Evolutionary conservation across 306 rosid species (phyloP).

Genomic region (Boehmeria nivea): DNA sequence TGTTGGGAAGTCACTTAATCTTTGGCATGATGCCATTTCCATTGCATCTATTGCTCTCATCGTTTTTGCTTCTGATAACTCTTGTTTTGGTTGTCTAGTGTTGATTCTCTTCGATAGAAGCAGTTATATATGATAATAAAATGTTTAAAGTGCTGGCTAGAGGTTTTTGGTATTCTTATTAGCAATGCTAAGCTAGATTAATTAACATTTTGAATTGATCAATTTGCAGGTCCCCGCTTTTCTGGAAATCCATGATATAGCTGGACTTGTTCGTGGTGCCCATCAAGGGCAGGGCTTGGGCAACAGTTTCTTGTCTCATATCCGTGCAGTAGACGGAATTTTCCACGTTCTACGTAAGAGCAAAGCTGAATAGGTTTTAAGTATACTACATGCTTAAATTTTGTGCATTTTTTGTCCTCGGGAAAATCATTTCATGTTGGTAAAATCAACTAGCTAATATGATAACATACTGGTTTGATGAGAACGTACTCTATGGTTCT

Average conservation of each 20-base stretch:
- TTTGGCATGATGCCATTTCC: not conserved
- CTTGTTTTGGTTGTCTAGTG: not conserved
- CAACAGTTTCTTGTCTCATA: slow-evolving; percentile 93
- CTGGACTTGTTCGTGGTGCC: slow-evolving; percentile 96
- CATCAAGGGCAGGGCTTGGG: slow-evolving; percentile 98
- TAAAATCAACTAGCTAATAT: not conserved
- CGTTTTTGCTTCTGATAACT: too few species aligned
- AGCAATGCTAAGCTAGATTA: not conserved
- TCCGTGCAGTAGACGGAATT: slow-evolving; percentile 98
- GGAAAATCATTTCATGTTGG: not conserved
- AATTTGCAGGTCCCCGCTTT: slow-evolving; percentile 73
- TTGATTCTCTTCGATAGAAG: not conserved
- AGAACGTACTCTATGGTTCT: too few species aligned
- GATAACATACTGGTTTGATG: too few species aligned
- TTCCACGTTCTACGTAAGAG: slow-evolving; percentile 94
- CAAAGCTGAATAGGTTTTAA: not conserved
- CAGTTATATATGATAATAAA: not conserved
- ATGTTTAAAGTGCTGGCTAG: not conserved
- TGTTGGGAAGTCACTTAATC: not conserved
- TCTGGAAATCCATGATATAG: slow-evolving; percentile 93
- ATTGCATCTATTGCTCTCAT: not conserved
- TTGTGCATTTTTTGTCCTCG: not conserved
- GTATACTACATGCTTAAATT: not conserved
- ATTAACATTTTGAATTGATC: not conserved
- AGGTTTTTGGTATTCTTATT: not conserved